Conservation (phyloP, 2,329 filamentous ascomycete species). For the Hyphodiscus sp. region DNA sequence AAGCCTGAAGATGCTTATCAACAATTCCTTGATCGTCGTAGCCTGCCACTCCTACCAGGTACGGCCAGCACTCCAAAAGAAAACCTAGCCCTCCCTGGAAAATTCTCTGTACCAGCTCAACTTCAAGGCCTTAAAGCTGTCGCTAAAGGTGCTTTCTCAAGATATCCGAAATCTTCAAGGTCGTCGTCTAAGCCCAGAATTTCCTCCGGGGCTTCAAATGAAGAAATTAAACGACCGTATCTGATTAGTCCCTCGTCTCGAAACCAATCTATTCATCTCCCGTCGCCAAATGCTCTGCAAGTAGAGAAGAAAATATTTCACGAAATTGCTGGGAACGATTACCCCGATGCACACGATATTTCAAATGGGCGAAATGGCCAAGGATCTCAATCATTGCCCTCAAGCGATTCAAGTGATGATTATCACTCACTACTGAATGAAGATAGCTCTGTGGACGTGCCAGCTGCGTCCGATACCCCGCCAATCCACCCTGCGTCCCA, state of each 20-base stretch:
- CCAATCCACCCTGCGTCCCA: conserved; percentile 13
- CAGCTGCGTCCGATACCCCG: conserved; percentile 22
- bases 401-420: conserved; percentile 25
- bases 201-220: not conserved
- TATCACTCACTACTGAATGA: conserved; percentile 21
- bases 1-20: not conserved
- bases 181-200: not conserved
- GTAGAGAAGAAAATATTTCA: not conserved
- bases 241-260: not conserved
- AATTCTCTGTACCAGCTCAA: not conserved
- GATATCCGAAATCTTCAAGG: not conserved
- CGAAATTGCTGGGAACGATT: not conserved
- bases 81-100: not conserved
- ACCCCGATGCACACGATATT: not conserved
- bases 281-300: not conserved
- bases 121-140: conserved; percentile 11
- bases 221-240: not conserved
- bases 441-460: conserved; percentile 20
- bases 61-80: not conserved
- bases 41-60: not conserved
- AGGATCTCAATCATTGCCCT: conserved; percentile 8
- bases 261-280: not conserved
- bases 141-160: conserved; percentile 9
- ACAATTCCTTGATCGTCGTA: not conserved
- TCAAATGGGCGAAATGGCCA: not conserved